A percentile compares a stretch with the other conserved stretches of the same genome.
Conservation (phyloP, 1,139 yeast genomes). For the Hyphopichia khmerensis region DNA sequence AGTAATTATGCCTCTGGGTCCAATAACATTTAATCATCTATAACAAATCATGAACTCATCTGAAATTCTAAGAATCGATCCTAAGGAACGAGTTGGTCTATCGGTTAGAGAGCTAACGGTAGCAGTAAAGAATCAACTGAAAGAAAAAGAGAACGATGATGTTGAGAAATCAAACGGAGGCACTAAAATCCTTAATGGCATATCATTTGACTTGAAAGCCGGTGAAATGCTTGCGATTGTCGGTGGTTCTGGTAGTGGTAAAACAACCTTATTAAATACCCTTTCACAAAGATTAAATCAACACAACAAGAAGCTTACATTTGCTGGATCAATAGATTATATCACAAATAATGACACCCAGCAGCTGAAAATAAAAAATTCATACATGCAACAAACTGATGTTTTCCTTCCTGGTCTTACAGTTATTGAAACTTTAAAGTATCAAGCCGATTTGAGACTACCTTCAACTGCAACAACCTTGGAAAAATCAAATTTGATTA, state of each 20-base stretch:
- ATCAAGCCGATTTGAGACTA: conserved; percentile 69
- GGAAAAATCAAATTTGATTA: conserved; percentile 51
- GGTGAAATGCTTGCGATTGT: conserved; percentile 66
- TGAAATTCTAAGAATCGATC: conserved; percentile 11
- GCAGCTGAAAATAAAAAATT: conserved; percentile 40
- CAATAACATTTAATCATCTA: too few species aligned
- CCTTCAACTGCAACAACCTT: conserved; percentile 36
- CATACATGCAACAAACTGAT: conserved; percentile 80
- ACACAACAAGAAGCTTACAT: conserved; percentile 27
- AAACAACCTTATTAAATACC: conserved; percentile 75
- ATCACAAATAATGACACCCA: conserved; percentile 9
- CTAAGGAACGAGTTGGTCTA: conserved; percentile 26
- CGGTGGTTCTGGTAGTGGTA: conserved; percentile 89
- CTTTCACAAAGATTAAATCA: conserved; percentile 59
- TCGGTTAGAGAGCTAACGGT: conserved; percentile 31
- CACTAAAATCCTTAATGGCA: conserved; percentile 32
- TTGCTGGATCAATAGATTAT: conserved; percentile 30
- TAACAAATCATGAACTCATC: not conserved
- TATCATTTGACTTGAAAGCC: conserved; percentile 55
- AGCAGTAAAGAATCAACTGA: conserved; percentile 16
- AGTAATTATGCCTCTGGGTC: too few species aligned
- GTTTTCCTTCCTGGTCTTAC: conserved; percentile 69
- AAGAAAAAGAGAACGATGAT: not conserved
- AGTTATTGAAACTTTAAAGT: conserved; percentile 65
- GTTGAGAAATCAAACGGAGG: conserved; percentile 1